These are phyloP conservation scores for Clarireedia sp. DNA, from an alignment of 2,329 filamentous ascomycete genomes.

Conservation along the genomic window DNA sequence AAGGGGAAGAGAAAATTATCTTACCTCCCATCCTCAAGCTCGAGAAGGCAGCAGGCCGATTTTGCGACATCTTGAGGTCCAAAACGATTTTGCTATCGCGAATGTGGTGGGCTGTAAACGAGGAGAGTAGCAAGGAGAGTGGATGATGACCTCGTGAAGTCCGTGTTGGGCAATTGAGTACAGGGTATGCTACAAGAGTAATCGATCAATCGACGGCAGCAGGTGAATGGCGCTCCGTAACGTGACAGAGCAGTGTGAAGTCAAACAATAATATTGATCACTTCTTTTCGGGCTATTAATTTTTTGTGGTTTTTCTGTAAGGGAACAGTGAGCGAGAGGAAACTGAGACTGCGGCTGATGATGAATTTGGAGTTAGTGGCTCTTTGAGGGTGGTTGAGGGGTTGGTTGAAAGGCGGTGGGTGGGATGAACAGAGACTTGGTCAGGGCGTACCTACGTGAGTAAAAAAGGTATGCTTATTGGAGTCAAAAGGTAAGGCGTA, in stretches of 20 bases:
- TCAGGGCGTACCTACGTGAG: constrained; percentile 5
- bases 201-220: constrained; percentile 18
- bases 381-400: constrained; percentile 10
- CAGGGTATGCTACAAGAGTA: constrained; percentile 15
- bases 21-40: constrained; percentile 95
- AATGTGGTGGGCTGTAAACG: constrained; percentile 35
- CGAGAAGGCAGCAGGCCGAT: constrained; percentile 81
- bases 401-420: constrained; percentile 9
- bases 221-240: constrained; percentile 18
- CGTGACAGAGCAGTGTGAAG: constrained; percentile 20
- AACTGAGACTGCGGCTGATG: constrained; percentile 12
- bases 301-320: not conserved
- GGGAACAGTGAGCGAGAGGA: constrained; percentile 5
- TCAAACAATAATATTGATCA: constrained; percentile 14
- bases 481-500: not conserved
- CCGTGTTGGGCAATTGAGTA: constrained; percentile 45
- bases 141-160: constrained; percentile 36
- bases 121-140: constrained; percentile 37
- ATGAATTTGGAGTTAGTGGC: constrained; percentile 9
- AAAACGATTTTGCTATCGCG: constrained; percentile 31
- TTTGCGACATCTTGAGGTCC: constrained; percentile 66
- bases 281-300: not conserved
- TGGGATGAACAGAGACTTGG: constrained; percentile 6
- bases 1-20: constrained; percentile 13
- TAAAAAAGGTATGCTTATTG: not conserved